phyloP scores from a whole-genome alignment of 192 early-diverging fungal species.

The Chytriomyces sp. region DNA sequence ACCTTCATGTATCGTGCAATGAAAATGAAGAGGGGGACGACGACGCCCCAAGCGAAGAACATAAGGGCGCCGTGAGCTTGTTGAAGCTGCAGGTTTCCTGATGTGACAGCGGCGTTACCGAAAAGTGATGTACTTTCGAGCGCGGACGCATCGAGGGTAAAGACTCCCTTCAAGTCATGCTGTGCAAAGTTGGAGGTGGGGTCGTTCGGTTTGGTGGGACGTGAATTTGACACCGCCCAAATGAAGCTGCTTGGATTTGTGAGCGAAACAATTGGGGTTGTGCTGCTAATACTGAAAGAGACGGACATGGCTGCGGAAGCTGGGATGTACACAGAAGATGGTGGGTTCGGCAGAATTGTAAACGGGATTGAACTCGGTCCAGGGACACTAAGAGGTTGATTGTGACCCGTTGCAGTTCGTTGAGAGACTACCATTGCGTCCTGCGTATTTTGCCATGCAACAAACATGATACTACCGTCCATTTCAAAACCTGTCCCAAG shows the following conservation, averaged over 20 bases:
- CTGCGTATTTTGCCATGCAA: slow-evolving; percentile 30
- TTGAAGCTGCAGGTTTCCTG: background rate
- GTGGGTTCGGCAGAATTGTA: background rate
- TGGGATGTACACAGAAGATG: slow-evolving; percentile 2
- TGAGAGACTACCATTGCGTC: slow-evolving; percentile 26
- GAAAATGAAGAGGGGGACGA: slow-evolving; percentile 31
- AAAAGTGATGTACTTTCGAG: background rate
- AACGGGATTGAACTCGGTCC: background rate
- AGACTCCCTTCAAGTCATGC: slow-evolving; percentile 9
- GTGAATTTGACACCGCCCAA: slow-evolving; percentile 1
- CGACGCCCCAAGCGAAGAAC: slow-evolving; percentile 49
- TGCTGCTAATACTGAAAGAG: background rate
- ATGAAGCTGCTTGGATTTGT: background rate
- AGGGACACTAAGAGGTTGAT: slow-evolving; percentile 1
- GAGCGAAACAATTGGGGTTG: background rate
- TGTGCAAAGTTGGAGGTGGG: background rate
- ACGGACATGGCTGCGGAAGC: background rate
- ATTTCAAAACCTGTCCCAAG: slow-evolving; percentile 26
- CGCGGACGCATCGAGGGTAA: slow-evolving; percentile 10
- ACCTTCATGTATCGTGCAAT: slow-evolving; percentile 47
- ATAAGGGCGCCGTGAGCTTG: slow-evolving; percentile 46
- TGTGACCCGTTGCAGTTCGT: slow-evolving; percentile 30
- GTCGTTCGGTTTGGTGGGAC: slow-evolving; percentile 18
- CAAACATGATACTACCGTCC: slow-evolving; percentile 25
- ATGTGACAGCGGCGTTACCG: background rate